Evolutionary conservation across 257 asterid genomes (phyloP).

Genomic region (Pogostemon cablin): DNA sequence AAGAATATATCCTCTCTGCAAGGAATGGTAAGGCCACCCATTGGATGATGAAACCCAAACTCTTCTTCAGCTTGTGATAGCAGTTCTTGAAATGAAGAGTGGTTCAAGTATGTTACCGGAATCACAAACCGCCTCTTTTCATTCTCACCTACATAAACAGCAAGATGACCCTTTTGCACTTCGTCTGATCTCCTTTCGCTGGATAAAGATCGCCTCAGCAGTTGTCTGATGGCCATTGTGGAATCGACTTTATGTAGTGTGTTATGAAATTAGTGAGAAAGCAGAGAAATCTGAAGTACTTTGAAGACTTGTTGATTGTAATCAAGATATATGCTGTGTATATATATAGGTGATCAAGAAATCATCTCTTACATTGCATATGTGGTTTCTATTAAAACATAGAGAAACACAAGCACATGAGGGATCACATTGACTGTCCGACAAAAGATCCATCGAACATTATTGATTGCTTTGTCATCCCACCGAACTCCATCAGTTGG

Average conservation of each 20-base stretch:
- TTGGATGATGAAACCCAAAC: constrained; percentile 32
- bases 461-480: no score
- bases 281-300: background rate
- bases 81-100: no score
- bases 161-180: constrained; percentile 20
- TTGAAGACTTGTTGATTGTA: background rate
- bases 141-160: constrained; percentile 19
- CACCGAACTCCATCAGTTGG: no score
- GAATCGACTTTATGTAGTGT: background rate
- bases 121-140: background rate
- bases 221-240: constrained; percentile 8
- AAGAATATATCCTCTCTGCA: constrained; percentile 19
- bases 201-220: background rate
- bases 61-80: no score
- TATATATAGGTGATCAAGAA: background rate
- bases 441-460: background rate
- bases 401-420: constrained; percentile 26
- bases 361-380: background rate
- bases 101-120: no score
- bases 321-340: background rate
- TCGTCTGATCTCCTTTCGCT: constrained; percentile 3
- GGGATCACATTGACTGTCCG: constrained; percentile 26
- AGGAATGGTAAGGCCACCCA: constrained; percentile 39
- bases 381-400: constrained; percentile 4
- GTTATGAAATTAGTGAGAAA: background rate